phyloP scores from a whole-genome alignment of 1,284 basidiomycete species.

The Ganoderma boninense region DNA sequence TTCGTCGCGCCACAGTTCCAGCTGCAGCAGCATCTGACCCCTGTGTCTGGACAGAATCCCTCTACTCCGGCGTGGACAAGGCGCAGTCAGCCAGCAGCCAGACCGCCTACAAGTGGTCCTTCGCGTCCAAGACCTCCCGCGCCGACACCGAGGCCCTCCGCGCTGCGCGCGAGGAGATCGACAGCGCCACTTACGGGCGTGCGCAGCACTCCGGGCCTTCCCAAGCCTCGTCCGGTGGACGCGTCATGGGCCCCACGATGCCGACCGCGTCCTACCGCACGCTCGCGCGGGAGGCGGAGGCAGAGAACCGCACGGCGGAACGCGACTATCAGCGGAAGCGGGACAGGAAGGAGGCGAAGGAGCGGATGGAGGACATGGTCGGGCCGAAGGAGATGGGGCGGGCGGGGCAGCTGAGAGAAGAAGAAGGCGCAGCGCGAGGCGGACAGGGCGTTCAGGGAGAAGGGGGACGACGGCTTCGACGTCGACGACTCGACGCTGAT shows the following conservation, averaged over 20 bases:
- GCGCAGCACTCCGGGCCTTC: constrained; percentile 21
- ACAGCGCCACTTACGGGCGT: constrained; percentile 61
- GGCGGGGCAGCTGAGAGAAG: constrained; percentile 80
- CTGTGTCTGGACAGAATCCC: constrained; percentile 50
- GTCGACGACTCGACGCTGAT: constrained; percentile 73
- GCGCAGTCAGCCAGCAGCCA: constrained; percentile 60
- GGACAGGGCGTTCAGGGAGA: constrained; percentile 71
- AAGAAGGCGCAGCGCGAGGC: constrained; percentile 71
- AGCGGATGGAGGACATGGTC: constrained; percentile 74
- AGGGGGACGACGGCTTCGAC: constrained; percentile 76
- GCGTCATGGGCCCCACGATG: constrained; percentile 69
- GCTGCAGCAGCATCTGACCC: not conserved
- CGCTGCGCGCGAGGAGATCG: constrained; percentile 65
- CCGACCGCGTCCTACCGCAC: constrained; percentile 72
- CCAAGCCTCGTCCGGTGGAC: constrained; percentile 45
- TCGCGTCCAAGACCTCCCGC: constrained; percentile 54
- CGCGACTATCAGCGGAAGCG: constrained; percentile 66
- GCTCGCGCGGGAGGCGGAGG: constrained; percentile 65
- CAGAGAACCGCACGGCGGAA: constrained; percentile 59
- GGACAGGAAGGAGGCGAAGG: constrained; percentile 70
- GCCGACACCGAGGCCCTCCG: constrained; percentile 64
- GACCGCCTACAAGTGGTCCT: constrained; percentile 70
- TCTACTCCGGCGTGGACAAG: constrained; percentile 66
- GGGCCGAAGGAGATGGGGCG: constrained; percentile 77
- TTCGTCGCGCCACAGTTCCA: constrained; percentile 6